Evolutionary conservation across 2,329 filamentous ascomycete genomes (phyloP).

Genomic region (Hypoxylon sp.): DNA sequence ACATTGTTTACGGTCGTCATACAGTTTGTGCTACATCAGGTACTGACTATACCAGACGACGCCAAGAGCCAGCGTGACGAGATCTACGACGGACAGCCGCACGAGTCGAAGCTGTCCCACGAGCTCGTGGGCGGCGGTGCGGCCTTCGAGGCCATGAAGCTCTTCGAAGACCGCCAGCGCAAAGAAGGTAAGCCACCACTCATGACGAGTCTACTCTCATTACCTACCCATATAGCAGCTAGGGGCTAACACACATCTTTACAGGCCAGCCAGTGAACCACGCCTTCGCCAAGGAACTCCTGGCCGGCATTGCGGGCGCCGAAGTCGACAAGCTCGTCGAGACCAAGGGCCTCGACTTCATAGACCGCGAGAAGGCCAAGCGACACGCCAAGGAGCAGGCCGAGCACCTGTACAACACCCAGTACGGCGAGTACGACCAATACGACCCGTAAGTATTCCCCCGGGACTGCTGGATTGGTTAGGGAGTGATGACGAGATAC

Average conservation of each 20-base stretch:
- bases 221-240: neutral
- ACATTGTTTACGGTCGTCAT: neutral
- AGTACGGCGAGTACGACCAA: slow-evolving; percentile 68
- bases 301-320: slow-evolving; percentile 79
- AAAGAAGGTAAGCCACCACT: slow-evolving; percentile 67
- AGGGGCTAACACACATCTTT: slow-evolving; percentile 1
- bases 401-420: slow-evolving; percentile 72
- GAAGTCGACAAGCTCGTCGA: slow-evolving; percentile 84
- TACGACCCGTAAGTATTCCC: slow-evolving; percentile 69
- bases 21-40: neutral
- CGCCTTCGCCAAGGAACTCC: slow-evolving; percentile 81
- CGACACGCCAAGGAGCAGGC: slow-evolving; percentile 71
- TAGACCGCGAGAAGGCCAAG: slow-evolving; percentile 72
- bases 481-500: neutral
- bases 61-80: slow-evolving; percentile 61
- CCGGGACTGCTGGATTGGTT: neutral
- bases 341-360: slow-evolving; percentile 75
- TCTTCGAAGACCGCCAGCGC: slow-evolving; percentile 82
- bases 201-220: neutral
- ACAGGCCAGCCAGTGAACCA: slow-evolving; percentile 79
- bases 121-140: slow-evolving; percentile 83
- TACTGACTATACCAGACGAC: slow-evolving; percentile 55
- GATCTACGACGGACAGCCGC: slow-evolving; percentile 59
- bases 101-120: slow-evolving; percentile 77
- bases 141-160: slow-evolving; percentile 84